phyloP scores from a whole-genome alignment of 192 early-diverging fungal genomes.

The Chytriomyces sp. region DNA sequence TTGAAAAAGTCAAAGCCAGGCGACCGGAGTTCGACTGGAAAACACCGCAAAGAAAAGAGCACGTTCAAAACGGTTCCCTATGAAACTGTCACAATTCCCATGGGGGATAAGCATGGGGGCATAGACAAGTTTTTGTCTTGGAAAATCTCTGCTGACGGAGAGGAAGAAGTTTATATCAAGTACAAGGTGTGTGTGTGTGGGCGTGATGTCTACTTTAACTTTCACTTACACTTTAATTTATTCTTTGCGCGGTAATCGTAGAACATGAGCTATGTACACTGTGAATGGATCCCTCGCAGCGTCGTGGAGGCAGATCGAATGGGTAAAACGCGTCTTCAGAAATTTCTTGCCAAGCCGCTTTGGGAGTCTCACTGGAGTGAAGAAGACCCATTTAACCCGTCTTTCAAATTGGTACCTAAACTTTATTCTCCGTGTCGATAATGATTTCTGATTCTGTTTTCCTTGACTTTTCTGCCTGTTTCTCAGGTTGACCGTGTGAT shows the following conservation, averaged over 20 bases:
- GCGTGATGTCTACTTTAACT: not conserved
- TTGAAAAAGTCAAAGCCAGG: slow-evolving; percentile 1
- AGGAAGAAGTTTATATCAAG: slow-evolving; percentile 75
- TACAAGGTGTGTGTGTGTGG: slow-evolving; percentile 75
- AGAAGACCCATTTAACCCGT: slow-evolving; percentile 68
- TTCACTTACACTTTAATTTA: not conserved
- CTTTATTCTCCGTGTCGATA: not conserved
- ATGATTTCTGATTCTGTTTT: not conserved
- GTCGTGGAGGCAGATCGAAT: slow-evolving; percentile 59
- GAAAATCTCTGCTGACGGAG: slow-evolving; percentile 41
- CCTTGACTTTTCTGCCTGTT: not conserved
- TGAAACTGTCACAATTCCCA: slow-evolving; percentile 50
- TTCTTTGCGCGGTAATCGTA: slow-evolving; percentile 21
- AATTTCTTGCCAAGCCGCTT: slow-evolving; percentile 71
- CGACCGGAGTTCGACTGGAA: not conserved
- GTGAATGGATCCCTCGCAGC: slow-evolving; percentile 70
- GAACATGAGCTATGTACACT: slow-evolving; percentile 75
- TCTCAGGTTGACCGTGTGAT: slow-evolving; percentile 76
- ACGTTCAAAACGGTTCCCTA: slow-evolving; percentile 38
- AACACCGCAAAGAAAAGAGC: not conserved
- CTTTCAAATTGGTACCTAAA: slow-evolving; percentile 61
- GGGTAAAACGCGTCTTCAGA: slow-evolving; percentile 73
- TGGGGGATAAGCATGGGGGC: slow-evolving; percentile 47
- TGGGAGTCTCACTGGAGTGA: slow-evolving; percentile 62
- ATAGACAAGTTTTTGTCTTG: slow-evolving; percentile 57